phyloP scores from a whole-genome alignment of 768 basidiomycete genomes.

The Amanita muscaria region DNA sequence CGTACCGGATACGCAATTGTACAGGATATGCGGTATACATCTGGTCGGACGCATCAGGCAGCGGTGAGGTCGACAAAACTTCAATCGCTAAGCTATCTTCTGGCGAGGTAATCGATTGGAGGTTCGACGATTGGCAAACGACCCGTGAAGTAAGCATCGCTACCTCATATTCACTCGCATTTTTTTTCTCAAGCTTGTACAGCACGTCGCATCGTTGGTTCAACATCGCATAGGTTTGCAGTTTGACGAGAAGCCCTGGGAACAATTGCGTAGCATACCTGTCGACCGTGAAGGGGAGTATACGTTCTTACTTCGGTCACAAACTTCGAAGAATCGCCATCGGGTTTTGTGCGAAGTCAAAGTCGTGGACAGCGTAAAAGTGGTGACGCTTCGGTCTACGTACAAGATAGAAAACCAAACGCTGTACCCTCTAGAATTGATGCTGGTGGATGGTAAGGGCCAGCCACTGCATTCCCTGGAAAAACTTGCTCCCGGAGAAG shows the following conservation, averaged over 20 bases:
- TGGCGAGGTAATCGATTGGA: conserved; percentile 81
- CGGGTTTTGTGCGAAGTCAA: conserved; percentile 85
- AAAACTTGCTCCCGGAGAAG: conserved; percentile 85
- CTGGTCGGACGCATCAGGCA: conserved; percentile 75
- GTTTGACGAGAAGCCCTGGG: conserved; percentile 82
- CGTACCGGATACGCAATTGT: conserved; percentile 86
- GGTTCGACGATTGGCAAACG: conserved; percentile 93
- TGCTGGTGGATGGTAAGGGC: conserved; percentile 77
- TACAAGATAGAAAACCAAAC: conserved; percentile 89
- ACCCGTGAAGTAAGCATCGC: conserved; percentile 69
- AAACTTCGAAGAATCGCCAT: conserved; percentile 61
- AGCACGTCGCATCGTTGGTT: conserved; percentile 59
- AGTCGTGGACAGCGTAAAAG: conserved; percentile 86
- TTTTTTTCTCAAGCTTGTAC: conserved; percentile 8
- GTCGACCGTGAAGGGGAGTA: conserved; percentile 94
- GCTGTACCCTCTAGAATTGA: conserved; percentile 85
- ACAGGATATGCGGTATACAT: conserved; percentile 81
- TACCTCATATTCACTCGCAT: conserved; percentile 1
- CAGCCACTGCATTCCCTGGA: conserved; percentile 74
- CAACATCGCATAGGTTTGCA: conserved; percentile 86
- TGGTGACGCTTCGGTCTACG: conserved; percentile 88
- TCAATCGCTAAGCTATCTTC: conserved; percentile 56
- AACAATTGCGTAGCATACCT: conserved; percentile 76
- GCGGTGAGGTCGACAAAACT: conserved; percentile 33
- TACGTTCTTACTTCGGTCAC: conserved; percentile 77